Conservation (phyloP, 106 monocot species). For the Platanthera zijinensis region DNA sequence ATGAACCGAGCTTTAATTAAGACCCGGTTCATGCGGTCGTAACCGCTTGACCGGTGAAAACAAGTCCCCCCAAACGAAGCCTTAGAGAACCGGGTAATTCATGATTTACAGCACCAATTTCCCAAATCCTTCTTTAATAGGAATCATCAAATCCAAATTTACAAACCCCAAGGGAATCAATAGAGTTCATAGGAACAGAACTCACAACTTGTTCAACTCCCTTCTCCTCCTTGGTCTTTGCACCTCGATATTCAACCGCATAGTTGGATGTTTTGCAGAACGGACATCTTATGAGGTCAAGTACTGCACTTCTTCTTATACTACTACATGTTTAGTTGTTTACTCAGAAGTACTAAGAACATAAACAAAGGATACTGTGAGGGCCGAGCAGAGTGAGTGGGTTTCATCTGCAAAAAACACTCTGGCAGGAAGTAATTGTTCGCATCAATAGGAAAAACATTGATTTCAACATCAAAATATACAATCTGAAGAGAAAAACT, state of each 20-base stretch:
- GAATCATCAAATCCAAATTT: no score
- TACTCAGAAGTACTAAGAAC: neutral
- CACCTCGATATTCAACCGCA: conserved; percentile 77
- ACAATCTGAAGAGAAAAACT: neutral
- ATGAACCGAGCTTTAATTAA: no score
- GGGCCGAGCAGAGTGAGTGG: conserved; percentile 54
- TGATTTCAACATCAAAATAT: neutral
- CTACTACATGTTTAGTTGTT: neutral
- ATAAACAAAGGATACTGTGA: conserved; percentile 78
- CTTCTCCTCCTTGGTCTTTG: conserved; percentile 78
- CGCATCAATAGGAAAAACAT: neutral
- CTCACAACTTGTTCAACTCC: conserved; percentile 71
- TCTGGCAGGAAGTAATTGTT: conserved; percentile 31
- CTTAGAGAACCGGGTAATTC: no score
- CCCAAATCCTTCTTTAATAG: no score
- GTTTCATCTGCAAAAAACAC: conserved; percentile 96
- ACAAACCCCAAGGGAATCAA: neutral
- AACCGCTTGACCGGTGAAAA: no score
- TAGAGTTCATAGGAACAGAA: conserved; percentile 1
- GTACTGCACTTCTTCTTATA: neutral
- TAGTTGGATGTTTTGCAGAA: conserved; percentile 90
- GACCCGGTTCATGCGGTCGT: no score
- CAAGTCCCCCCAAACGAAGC: no score
- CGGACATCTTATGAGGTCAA: conserved; percentile 64
- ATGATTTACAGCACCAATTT: no score